Conservation (phyloP, 176 grass and related monocot species). For the Oryza punctata region DNA sequence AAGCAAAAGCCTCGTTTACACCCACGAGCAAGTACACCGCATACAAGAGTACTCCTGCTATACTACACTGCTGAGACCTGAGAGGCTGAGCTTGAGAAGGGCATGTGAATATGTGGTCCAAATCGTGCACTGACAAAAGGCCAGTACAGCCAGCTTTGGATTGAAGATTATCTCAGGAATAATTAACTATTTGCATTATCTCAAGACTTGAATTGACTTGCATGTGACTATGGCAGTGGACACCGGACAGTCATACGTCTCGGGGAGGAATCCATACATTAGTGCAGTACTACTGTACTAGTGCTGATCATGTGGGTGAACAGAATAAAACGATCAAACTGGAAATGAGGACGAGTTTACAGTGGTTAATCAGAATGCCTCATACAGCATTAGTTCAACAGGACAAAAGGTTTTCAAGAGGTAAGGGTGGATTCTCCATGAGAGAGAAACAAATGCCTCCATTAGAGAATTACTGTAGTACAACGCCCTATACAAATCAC, state of each 20-base stretch:
- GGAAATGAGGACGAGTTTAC: no score
- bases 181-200: conserved; percentile 29
- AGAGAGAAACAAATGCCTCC: no score
- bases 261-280: neutral
- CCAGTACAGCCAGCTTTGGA: conserved; percentile 13
- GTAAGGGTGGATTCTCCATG: no score
- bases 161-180: conserved; percentile 19
- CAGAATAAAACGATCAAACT: no score
- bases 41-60: no score
- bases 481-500: neutral
- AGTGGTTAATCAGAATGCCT: no score
- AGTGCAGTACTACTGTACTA: no score
- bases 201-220: neutral
- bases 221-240: conserved; percentile 23
- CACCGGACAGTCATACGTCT: no score
- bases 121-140: conserved; percentile 7
- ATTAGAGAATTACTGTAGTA: neutral
- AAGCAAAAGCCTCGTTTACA: neutral
- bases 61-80: neutral
- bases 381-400: neutral
- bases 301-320: no score
- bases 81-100: neutral
- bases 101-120: conserved; percentile 36
- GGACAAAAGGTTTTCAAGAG: neutral
- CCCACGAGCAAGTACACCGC: neutral